These are phyloP conservation scores for Ananas comosus DNA, from an alignment of 176 grass and related monocot genomes.

Conservation along the genomic window DNA sequence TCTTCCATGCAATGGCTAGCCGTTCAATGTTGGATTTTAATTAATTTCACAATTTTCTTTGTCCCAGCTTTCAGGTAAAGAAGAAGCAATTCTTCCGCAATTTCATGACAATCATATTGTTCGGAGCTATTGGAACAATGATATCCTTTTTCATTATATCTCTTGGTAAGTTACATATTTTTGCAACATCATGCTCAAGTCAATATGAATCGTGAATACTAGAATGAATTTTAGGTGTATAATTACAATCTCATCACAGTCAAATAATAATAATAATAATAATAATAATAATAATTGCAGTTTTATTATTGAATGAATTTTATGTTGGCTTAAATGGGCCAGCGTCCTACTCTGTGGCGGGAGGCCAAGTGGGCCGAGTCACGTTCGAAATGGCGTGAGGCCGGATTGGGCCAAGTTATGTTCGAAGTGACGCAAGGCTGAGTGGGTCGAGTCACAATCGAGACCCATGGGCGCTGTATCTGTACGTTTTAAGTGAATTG, in stretches of 20 bases:
- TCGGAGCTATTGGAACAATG: constrained; percentile 84
- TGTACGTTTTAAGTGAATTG: too few relatives aligned
- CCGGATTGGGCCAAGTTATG: too few relatives aligned
- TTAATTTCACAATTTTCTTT: constrained; percentile 6
- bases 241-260: not conserved
- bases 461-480: too few relatives aligned
- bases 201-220: not conserved
- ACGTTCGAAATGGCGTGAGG: too few relatives aligned
- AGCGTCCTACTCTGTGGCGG: too few relatives aligned
- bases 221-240: constrained; percentile 2
- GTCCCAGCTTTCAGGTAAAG: constrained; percentile 93
- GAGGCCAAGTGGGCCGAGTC: too few relatives aligned
- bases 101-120: constrained; percentile 92
- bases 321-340: too few relatives aligned
- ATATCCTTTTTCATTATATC: constrained; percentile 95
- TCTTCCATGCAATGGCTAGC: not conserved
- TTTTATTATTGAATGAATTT: too few relatives aligned
- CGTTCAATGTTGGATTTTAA: not conserved
- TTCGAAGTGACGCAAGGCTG: too few relatives aligned
- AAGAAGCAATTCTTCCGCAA: constrained; percentile 99
- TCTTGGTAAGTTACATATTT: constrained; percentile 39
- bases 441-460: too few relatives aligned
- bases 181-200: not conserved
- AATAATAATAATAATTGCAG: not conserved
- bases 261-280: not conserved